Evolutionary conservation across 257 asterid species (phyloP).

Genomic region (Thymus quinquecostatus): DNA sequence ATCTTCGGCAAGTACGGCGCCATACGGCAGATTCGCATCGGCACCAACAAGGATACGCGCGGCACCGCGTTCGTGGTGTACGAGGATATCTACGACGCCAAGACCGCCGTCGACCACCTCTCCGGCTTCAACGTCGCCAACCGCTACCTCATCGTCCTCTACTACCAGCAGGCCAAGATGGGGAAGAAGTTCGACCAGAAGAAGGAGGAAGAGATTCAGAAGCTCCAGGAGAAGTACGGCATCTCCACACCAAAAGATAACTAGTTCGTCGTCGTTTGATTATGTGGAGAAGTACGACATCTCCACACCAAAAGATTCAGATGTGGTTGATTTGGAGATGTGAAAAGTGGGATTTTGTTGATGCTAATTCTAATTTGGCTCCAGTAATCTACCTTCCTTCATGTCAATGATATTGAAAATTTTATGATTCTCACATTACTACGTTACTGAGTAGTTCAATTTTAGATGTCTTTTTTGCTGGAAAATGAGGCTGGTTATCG

Average conservation of each 20-base stretch:
- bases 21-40: conserved; percentile 83
- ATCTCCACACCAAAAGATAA: conserved; percentile 61
- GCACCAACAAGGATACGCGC: conserved; percentile 86
- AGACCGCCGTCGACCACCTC: conserved; percentile 88
- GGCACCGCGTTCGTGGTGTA: conserved; percentile 95
- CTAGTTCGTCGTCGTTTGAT: conserved; percentile 24
- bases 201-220: conserved; percentile 85
- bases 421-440: too few relatives aligned
- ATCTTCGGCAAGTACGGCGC: conserved; percentile 94
- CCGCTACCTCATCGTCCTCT: conserved; percentile 78
- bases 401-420: too few relatives aligned
- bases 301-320: too few relatives aligned
- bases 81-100: conserved; percentile 95
- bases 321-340: too few relatives aligned
- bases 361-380: too few relatives aligned
- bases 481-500: too few relatives aligned
- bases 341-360: too few relatives aligned
- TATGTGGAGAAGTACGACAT: too few relatives aligned
- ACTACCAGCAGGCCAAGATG: conserved; percentile 97
- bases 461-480: too few relatives aligned
- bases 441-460: too few relatives aligned
- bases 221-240: conserved; percentile 90
- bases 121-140: conserved; percentile 94
- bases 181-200: conserved; percentile 88
- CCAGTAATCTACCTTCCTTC: too few relatives aligned